These are phyloP conservation scores for Cyphellophora europaea DNA, from an alignment of 2,329 filamentous ascomycete species.

Conservation along the genomic window DNA sequence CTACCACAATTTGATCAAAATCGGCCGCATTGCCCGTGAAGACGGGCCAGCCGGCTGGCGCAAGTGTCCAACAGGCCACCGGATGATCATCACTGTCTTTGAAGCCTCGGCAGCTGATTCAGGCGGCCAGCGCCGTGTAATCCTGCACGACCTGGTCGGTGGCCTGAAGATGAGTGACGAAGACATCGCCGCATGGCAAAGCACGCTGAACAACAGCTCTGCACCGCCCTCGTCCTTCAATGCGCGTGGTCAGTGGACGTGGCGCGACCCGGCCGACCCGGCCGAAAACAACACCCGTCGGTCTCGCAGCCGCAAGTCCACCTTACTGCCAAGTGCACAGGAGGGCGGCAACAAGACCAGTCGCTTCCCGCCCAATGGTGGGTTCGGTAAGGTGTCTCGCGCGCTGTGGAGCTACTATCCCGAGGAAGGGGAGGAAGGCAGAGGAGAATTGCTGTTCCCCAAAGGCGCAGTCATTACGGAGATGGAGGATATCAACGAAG, in stretches of 20 bases:
- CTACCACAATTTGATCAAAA: conserved; percentile 58
- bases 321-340: conserved; percentile 1
- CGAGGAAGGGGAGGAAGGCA: conserved; percentile 39
- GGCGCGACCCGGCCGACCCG: conserved; percentile 14
- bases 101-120: conserved; percentile 41
- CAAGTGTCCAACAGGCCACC: conserved; percentile 68
- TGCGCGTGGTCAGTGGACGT: conserved; percentile 15
- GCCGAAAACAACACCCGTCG: conserved; percentile 4
- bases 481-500: conserved; percentile 76
- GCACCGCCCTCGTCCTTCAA: conserved; percentile 1
- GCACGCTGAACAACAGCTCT: conserved; percentile 3
- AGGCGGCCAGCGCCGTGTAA: conserved; percentile 54
- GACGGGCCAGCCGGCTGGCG: conserved; percentile 78
- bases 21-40: conserved; percentile 58
- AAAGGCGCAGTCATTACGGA: conserved; percentile 74
- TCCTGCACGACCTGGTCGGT: conserved; percentile 67
- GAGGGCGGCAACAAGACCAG: conserved; percentile 1
- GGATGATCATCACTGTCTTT: conserved; percentile 76
- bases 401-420: conserved; percentile 77
- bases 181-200: conserved; percentile 24
- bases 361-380: conserved; percentile 65
- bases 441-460: conserved; percentile 67
- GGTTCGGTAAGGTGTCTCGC: conserved; percentile 52
- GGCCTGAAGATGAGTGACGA: conserved; percentile 60
- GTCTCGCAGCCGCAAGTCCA: conserved; percentile 4